Percentiles rank a stretch among this genome's conserved stretches.
Evolutionary conservation across 1,284 basidiomycete species (phyloP).

Genomic region (Neotropicomus parvogracilis): DNA sequence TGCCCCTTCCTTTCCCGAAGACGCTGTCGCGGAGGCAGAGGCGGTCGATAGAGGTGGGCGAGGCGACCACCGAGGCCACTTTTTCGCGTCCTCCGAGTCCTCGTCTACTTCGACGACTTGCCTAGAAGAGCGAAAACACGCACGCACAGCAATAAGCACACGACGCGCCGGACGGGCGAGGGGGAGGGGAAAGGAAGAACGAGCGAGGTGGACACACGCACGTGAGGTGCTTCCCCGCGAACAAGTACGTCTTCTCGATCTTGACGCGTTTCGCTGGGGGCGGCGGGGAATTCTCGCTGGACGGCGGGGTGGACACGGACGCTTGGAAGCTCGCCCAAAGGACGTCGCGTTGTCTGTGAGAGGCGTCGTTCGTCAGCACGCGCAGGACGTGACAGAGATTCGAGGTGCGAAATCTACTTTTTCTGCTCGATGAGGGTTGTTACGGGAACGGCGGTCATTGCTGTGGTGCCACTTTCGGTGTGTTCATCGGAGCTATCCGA

Average conservation of each 20-base stretch:
- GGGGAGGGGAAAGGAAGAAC: not conserved
- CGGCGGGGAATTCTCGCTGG: not conserved
- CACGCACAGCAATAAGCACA: not conserved
- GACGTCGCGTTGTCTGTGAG: slow-evolving; percentile 37
- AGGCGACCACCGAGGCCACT: slow-evolving; percentile 58
- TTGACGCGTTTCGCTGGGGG: slow-evolving; percentile 46
- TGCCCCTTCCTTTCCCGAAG: not conserved
- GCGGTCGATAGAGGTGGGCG: slow-evolving; percentile 20
- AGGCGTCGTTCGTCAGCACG: not conserved
- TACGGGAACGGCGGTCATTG: slow-evolving; percentile 20
- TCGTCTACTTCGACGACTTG: slow-evolving; percentile 69
- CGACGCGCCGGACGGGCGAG: not conserved
- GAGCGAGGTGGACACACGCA: slow-evolving; percentile 42
- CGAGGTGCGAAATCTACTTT: slow-evolving; percentile 33
- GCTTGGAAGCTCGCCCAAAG: slow-evolving; percentile 63
- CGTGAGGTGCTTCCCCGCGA: slow-evolving; percentile 71
- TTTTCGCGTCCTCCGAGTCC: slow-evolving; percentile 67
- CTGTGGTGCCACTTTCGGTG: slow-evolving; percentile 2
- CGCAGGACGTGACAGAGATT: not conserved
- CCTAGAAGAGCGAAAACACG: slow-evolving; percentile 38
- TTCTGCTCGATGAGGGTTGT: slow-evolving; percentile 41
- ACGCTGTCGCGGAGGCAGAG: no score
- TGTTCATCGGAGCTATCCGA: slow-evolving; percentile 36
- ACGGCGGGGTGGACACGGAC: slow-evolving; percentile 37
- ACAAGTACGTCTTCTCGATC: slow-evolving; percentile 64